phyloP scores from a whole-genome alignment of 2,329 filamentous ascomycete species.

The Daldinia sp. region DNA sequence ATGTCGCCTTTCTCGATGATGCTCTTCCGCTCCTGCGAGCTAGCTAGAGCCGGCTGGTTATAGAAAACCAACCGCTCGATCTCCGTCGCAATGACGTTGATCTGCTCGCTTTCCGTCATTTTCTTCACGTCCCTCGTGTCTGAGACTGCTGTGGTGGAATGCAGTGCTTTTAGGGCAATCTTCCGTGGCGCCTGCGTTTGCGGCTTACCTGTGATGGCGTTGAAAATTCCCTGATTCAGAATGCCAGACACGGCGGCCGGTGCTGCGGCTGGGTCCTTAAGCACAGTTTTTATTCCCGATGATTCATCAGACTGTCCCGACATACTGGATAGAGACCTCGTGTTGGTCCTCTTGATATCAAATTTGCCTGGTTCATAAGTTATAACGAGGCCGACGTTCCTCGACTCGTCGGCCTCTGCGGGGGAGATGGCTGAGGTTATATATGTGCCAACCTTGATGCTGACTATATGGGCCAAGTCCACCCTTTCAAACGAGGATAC shows the following conservation, averaged over 20 bases:
- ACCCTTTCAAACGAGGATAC: slow-evolving; percentile 91
- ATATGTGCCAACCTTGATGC: slow-evolving; percentile 83
- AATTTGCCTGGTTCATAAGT: slow-evolving; percentile 76
- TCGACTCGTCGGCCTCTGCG: slow-evolving; percentile 76
- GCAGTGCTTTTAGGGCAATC: slow-evolving; percentile 65
- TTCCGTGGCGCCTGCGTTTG: slow-evolving; percentile 50
- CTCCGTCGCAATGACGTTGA: slow-evolving; percentile 75
- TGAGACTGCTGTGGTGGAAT: slow-evolving; percentile 61
- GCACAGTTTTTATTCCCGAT: slow-evolving; percentile 22
- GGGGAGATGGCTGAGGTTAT: slow-evolving; percentile 87
- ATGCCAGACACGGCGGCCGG: slow-evolving; percentile 30
- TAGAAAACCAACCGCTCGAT: slow-evolving; percentile 73
- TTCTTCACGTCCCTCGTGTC: slow-evolving; percentile 59
- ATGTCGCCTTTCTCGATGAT: slow-evolving; percentile 72
- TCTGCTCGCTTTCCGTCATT: slow-evolving; percentile 63
- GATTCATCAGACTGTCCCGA: slow-evolving; percentile 45
- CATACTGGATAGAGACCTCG: slow-evolving; percentile 74
- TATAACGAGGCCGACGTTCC: slow-evolving; percentile 85
- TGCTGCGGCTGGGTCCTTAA: slow-evolving; percentile 1
- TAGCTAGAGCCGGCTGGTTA: slow-evolving; percentile 50
- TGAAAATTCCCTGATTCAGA: slow-evolving; percentile 39
- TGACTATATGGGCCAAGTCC: slow-evolving; percentile 74
- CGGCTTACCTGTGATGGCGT: slow-evolving; percentile 40
- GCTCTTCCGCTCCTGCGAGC: slow-evolving; percentile 44
- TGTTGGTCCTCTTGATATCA: slow-evolving; percentile 83